Evolutionary conservation across 306 rosid genomes (phyloP), one percentile per base, ranked within the genome.

Genomic region (Rubus parviflorus): DNA sequence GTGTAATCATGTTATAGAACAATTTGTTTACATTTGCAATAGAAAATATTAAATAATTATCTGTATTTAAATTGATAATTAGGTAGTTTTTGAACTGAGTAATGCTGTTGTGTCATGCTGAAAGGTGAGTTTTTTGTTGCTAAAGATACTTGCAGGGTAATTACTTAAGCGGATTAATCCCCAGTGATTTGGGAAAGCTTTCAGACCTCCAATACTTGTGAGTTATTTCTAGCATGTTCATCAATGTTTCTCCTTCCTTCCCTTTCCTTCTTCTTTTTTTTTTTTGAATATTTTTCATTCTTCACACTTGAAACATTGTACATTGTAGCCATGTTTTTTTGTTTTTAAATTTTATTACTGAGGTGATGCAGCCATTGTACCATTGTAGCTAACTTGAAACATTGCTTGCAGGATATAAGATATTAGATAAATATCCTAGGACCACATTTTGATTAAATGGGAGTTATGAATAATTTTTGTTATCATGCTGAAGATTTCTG

Each of bases 121-220:
- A 41, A 45, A 71, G 67, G 57, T 71, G 79, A 75, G 42, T 71
- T 41, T 75, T 77, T 75, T 73, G 57, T 70, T 73, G 86, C 51
- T 79, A 77, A 93, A 95, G 99, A 83, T 90, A 79, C 83, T 89
- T 95, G 88, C 99, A 96, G 91, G 93, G 94, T 78, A 92, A 96
- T 92, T 96, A 92, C 85, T 88, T 96, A n/a, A 86, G 97, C 72
- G 98, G 98, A 64, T 40, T 54, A 47, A 88, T 96, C 83, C 98
- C 99, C 78, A 82, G 77, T 79, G 98, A 92, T 81, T 75, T 92
- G 78, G 98, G 99, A 85, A 87, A 83, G 76, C 97, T 96, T 73
- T 86, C 88, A 17, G 92, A 78, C 78, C 94, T 96, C 72, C 76
- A 86, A 83, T 78, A 81, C 80, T 82, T 92, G 99, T 96, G 77